Conservation (phyloP, 208 protist species). For the Trypanosoma brucei region DNA sequence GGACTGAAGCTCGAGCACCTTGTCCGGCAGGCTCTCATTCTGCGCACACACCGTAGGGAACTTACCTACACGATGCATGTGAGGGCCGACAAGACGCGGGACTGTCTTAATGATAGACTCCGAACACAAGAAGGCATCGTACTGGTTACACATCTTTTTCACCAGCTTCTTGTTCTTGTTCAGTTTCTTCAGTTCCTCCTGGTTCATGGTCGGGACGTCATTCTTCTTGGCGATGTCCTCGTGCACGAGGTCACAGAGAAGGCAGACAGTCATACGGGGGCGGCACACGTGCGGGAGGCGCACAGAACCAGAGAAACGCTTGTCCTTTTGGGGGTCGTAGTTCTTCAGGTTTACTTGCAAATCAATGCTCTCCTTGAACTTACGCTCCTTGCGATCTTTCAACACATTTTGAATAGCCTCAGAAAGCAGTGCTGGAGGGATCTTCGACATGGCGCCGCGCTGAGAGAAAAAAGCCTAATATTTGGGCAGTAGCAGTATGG, state of each 20-base stretch:
- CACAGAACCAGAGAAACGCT: slow-evolving; percentile 98
- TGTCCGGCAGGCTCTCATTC: slow-evolving; percentile 91
- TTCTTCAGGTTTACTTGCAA: slow-evolving; percentile 99
- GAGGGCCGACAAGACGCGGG: slow-evolving; percentile 93
- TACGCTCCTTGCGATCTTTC: slow-evolving; percentile 79
- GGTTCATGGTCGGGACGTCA: slow-evolving; percentile 91
- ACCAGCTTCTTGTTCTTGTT: slow-evolving; percentile 99
- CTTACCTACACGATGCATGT: slow-evolving; percentile 99
- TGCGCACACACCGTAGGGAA: slow-evolving; percentile 96
- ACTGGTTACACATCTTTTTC: slow-evolving; percentile 98
- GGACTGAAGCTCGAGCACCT: slow-evolving; percentile 93
- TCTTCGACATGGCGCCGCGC: slow-evolving; percentile 80
- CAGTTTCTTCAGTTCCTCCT: slow-evolving; percentile 98
- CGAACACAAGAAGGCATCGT: slow-evolving; percentile 97
- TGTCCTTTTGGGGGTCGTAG: slow-evolving; percentile 99
- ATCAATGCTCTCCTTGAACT: slow-evolving; percentile 99
- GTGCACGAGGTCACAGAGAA: slow-evolving; percentile 96
- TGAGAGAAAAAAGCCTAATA: background rate
- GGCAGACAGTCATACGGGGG: slow-evolving; percentile 93
- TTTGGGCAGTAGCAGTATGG: background rate
- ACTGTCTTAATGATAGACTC: slow-evolving; percentile 98
- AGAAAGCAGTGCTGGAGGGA: slow-evolving; percentile 61
- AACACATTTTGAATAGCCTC: slow-evolving; percentile 86
- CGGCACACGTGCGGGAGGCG: slow-evolving; percentile 93
- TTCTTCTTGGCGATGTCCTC: slow-evolving; percentile 93